phyloP scores from a whole-genome alignment of 768 basidiomycete genomes.

The Ramaria rubella region DNA sequence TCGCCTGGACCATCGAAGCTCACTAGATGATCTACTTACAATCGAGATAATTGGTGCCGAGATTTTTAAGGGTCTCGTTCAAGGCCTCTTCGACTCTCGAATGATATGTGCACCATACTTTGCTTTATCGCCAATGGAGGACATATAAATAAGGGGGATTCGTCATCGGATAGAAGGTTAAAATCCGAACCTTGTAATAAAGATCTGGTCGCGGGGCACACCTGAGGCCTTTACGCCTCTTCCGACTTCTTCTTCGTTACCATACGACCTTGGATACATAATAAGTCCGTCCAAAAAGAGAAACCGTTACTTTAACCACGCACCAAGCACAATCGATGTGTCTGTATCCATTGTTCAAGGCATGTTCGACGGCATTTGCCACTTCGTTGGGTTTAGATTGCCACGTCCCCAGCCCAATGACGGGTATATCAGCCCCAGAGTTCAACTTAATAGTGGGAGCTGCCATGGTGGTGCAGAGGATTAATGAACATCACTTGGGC shows the following conservation, averaged over 20 bases:
- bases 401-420: slow-evolving; percentile 77
- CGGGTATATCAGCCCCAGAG: slow-evolving; percentile 73
- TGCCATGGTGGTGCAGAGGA: slow-evolving; percentile 25
- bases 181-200: slow-evolving; percentile 47
- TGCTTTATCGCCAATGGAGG: slow-evolving; percentile 35
- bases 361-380: slow-evolving; percentile 65
- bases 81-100: slow-evolving; percentile 53
- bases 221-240: slow-evolving; percentile 72
- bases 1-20: neutral
- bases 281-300: slow-evolving; percentile 12
- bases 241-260: slow-evolving; percentile 78
- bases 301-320: slow-evolving; percentile 15
- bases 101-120: slow-evolving; percentile 62
- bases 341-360: slow-evolving; percentile 68
- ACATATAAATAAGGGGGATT: neutral
- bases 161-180: neutral
- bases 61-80: slow-evolving; percentile 55
- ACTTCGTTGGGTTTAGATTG: slow-evolving; percentile 65
- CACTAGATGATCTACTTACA: slow-evolving; percentile 40
- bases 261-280: slow-evolving; percentile 22
- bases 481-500: too few relatives aligned
- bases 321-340: slow-evolving; percentile 62
- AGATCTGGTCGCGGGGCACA: slow-evolving; percentile 64
- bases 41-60: slow-evolving; percentile 73
- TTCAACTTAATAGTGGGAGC: slow-evolving; percentile 56